A percentile compares a stretch with the other conserved stretches of the same genome.
Evolutionary conservation across 257 asterid species (phyloP).

Genomic region (Buddleja alternifolia): DNA sequence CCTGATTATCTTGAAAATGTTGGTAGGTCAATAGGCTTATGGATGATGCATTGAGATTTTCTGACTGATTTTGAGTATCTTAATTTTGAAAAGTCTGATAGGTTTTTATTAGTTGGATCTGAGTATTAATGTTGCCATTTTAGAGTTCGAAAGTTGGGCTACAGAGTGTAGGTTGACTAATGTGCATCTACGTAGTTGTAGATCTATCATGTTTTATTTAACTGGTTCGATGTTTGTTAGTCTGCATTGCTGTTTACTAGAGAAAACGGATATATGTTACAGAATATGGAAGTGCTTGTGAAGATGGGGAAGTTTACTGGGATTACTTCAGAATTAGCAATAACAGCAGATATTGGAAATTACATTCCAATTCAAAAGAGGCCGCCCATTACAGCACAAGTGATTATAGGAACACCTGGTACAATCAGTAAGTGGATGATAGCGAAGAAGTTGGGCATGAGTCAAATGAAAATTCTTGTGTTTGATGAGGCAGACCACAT

Average conservation of each 20-base stretch:
- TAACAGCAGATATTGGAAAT: constrained; percentile 59
- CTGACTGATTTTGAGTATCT: too few relatives aligned
- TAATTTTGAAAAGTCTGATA: too few relatives aligned
- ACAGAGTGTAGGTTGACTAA: too few relatives aligned
- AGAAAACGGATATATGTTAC: constrained; percentile 31
- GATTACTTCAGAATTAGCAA: constrained; percentile 73
- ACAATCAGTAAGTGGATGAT: constrained; percentile 70
- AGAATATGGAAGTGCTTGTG: constrained; percentile 93
- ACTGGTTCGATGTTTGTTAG: too few relatives aligned
- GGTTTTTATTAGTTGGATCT: too few relatives aligned
- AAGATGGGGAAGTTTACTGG: constrained; percentile 92
- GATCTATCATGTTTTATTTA: too few relatives aligned
- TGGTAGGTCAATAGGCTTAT: too few relatives aligned
- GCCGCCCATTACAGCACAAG: constrained; percentile 74
- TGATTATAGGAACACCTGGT: constrained; percentile 96
- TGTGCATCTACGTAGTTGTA: too few relatives aligned
- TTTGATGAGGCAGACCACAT: constrained; percentile 98
- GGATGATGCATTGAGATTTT: too few relatives aligned
- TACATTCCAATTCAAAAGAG: constrained; percentile 58
- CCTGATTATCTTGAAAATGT: too few relatives aligned
- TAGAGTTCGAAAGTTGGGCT: background rate
- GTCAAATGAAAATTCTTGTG: constrained; percentile 82
- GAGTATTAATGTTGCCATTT: too few relatives aligned
- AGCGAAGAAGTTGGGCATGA: constrained; percentile 72
- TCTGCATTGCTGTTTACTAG: constrained; percentile 16